Conservation (phyloP, 2,329 filamentous ascomycete species). For the Stenocarpella maydis region DNA sequence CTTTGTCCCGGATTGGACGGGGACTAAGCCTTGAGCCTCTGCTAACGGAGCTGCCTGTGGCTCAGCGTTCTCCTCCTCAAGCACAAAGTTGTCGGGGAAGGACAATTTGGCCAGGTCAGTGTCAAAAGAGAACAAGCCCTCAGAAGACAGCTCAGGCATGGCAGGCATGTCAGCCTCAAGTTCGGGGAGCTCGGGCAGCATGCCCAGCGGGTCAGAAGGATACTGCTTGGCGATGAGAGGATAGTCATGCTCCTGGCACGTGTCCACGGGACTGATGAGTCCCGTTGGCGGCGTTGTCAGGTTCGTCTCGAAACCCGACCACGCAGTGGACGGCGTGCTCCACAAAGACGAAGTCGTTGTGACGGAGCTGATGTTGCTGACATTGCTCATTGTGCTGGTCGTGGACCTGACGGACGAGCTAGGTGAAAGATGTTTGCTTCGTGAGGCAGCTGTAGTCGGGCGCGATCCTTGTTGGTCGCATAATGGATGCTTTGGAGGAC, state of each 20-base stretch:
- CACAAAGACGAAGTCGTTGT: conserved; percentile 59
- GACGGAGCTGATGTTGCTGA: conserved; percentile 45
- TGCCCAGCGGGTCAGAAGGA: conserved; percentile 41
- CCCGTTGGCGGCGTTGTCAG: conserved; percentile 57
- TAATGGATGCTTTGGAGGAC: neutral
- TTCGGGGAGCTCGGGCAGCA: conserved; percentile 53
- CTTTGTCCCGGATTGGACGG: conserved; percentile 43
- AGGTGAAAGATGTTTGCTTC: conserved; percentile 55
- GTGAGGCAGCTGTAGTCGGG: conserved; percentile 37
- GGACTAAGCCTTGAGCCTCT: neutral
- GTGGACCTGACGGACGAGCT: conserved; percentile 59
- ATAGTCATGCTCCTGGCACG: conserved; percentile 42
- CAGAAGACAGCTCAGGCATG: conserved; percentile 40
- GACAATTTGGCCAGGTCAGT: conserved; percentile 46
- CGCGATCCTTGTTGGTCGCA: conserved; percentile 36
- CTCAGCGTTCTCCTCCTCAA: conserved; percentile 42
- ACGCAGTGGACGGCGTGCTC: conserved; percentile 52
- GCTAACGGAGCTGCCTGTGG: conserved; percentile 1
- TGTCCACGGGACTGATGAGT: conserved; percentile 45
- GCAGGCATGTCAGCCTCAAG: conserved; percentile 52
- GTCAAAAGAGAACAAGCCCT: conserved; percentile 46
- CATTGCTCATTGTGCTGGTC: conserved; percentile 46
- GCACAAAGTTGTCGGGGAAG: conserved; percentile 48
- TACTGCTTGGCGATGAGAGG: conserved; percentile 37
- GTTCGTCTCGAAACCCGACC: conserved; percentile 51